phyloP scores from a whole-genome alignment of 2,329 filamentous ascomycete species.

The Phoma sp. region DNA sequence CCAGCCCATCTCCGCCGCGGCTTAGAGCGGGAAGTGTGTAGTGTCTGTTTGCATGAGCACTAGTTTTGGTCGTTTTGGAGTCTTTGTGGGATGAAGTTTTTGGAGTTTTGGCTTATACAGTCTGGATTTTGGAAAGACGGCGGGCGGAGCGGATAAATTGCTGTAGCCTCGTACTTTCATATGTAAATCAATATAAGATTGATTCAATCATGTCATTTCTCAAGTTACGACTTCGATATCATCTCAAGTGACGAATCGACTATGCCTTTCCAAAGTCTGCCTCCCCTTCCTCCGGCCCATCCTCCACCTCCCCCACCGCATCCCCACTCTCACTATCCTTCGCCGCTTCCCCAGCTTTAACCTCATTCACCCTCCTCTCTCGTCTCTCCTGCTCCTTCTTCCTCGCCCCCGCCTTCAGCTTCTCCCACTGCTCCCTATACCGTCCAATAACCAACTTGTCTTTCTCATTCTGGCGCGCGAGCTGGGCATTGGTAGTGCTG shows the following conservation, averaged over 20 bases:
- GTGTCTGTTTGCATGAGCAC: neutral
- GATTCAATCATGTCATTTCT: no score
- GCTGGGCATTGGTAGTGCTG: constrained; percentile 66
- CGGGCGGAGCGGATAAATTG: neutral
- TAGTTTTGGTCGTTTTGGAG: constrained; percentile 7
- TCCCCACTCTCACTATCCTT: constrained; percentile 29
- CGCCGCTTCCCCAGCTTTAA: constrained; percentile 21
- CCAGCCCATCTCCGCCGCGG: constrained; percentile 44
- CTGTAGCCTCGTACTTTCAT: neutral
- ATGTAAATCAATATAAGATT: neutral
- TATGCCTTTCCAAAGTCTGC: constrained; percentile 30
- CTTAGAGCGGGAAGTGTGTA: constrained; percentile 23
- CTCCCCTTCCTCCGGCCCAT: constrained; percentile 29
- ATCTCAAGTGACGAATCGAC: neutral
- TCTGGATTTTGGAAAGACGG: neutral
- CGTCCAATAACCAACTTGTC: constrained; percentile 61
- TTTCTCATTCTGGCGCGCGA: constrained; percentile 69
- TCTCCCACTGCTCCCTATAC: constrained; percentile 73
- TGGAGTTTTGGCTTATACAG: neutral
- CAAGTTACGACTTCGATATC: no score
- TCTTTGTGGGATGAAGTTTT: neutral
- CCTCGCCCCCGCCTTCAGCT: constrained; percentile 69
- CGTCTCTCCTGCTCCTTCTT: constrained; percentile 44
- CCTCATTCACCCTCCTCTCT: constrained; percentile 25
- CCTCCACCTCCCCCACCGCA: constrained; percentile 16